phyloP scores from a whole-genome alignment of 164 flowering plant species.

The Macadamia integrifolia region DNA sequence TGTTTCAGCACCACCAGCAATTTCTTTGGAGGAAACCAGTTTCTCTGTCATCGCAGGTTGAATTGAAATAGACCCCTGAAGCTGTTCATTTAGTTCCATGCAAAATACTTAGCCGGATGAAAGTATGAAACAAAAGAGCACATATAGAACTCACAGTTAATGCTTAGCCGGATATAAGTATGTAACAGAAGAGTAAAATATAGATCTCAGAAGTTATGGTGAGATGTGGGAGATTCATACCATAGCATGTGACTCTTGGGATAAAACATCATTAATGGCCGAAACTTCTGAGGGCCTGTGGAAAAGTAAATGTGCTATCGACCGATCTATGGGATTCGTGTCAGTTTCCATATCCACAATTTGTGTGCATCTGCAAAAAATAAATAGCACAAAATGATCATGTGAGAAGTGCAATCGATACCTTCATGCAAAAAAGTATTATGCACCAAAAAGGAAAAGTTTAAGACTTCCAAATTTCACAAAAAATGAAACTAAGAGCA shows the following conservation, averaged over 20 bases:
- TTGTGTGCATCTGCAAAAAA: constrained; percentile 37
- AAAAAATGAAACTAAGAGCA: neutral
- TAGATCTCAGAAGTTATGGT: neutral
- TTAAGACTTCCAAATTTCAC: neutral
- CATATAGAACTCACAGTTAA: neutral
- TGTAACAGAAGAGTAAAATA: neutral
- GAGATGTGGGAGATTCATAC: constrained; percentile 30
- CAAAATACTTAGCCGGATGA: constrained; percentile 1
- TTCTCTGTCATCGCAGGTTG: constrained; percentile 30
- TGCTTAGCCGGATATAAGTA: too few relatives aligned
- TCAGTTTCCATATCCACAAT: constrained; percentile 68
- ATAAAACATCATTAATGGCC: constrained; percentile 22
- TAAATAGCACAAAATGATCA: too few relatives aligned
- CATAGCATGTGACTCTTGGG: constrained; percentile 30
- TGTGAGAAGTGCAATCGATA: too few relatives aligned
- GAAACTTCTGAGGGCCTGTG: constrained; percentile 56
- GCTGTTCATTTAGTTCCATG: constrained; percentile 21
- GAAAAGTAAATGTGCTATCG: constrained; percentile 78
- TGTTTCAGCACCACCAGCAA: constrained; percentile 18
- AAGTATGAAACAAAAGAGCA: neutral
- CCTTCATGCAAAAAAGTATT: too few relatives aligned
- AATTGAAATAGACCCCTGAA: constrained; percentile 23
- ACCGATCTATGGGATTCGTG: constrained; percentile 87
- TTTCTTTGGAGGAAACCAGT: constrained; percentile 21
- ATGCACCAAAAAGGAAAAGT: too few relatives aligned